phyloP scores from a whole-genome alignment of 192 early-diverging fungal genomes.

The Paraglomus occultum region DNA sequence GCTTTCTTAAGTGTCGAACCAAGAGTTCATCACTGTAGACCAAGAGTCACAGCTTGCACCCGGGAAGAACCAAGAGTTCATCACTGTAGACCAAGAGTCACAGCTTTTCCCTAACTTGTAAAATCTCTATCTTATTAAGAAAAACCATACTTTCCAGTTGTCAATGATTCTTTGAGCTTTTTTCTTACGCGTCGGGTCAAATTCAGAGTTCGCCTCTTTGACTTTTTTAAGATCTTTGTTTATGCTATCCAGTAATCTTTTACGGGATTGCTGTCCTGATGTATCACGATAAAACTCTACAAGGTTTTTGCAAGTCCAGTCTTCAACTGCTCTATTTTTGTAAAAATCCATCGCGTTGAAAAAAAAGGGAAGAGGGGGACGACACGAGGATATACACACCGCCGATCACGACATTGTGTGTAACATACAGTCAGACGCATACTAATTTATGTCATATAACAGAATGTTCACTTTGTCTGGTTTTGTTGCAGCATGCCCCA shows the following conservation, averaged over 20 bases:
- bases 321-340: constrained; percentile 12
- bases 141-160: constrained; percentile 25
- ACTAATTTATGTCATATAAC: too few species aligned
- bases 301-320: constrained; percentile 18
- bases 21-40: too few species aligned
- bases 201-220: not conserved
- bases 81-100: too few species aligned
- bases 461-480: too few species aligned
- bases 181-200: constrained; percentile 8
- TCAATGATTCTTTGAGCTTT: constrained; percentile 18
- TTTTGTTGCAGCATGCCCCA: too few species aligned
- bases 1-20: too few species aligned
- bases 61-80: too few species aligned
- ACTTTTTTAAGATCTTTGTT: constrained; percentile 17
- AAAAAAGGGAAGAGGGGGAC: too few species aligned
- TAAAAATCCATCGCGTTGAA: constrained; percentile 28
- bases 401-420: too few species aligned
- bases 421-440: too few species aligned
- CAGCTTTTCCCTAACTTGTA: constrained; percentile 12
- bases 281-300: constrained; percentile 14
- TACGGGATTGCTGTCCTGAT: not conserved
- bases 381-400: too few species aligned
- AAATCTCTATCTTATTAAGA: constrained; percentile 6
- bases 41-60: too few species aligned
- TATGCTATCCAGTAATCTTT: constrained; percentile 19